A percentile compares a stretch with the other conserved stretches of the same genome.
phyloP scores from a whole-genome alignment of 2,329 filamentous ascomycete species.

The Ophiostoma sp. region DNA sequence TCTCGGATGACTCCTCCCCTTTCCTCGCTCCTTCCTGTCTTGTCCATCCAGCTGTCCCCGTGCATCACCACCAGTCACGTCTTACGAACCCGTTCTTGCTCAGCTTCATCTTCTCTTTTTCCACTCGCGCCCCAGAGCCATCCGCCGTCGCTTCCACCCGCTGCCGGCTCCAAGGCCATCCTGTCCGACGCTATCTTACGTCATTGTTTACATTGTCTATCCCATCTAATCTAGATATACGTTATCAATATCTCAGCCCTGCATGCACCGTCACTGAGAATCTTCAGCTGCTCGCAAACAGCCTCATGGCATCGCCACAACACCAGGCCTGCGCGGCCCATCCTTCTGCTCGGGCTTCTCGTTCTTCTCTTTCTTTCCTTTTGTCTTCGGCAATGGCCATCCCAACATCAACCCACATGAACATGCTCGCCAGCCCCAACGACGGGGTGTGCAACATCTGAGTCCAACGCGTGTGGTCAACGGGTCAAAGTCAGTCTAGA shows the following conservation, averaged over 20 bases:
- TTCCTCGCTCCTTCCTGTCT: neutral
- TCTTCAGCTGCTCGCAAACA: too few relatives aligned
- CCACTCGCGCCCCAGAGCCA: neutral
- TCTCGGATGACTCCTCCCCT: neutral
- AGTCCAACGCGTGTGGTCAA: constrained; percentile 24
- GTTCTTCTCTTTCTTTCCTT: neutral
- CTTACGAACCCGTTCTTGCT: neutral
- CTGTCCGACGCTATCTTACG: neutral
- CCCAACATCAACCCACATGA: constrained; percentile 15
- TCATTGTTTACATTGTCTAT: neutral
- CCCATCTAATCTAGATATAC: neutral
- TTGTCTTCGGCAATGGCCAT: constrained; percentile 8
- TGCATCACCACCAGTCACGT: neutral
- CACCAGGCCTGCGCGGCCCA: neutral
- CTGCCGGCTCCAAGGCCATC: too few relatives aligned
- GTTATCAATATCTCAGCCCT: neutral
- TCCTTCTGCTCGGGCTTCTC: neutral
- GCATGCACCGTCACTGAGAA: too few relatives aligned
- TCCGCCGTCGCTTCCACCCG: neutral
- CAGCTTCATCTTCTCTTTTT: neutral
- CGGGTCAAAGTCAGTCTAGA: constrained; percentile 20
- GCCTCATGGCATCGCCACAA: neutral
- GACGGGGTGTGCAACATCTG: constrained; percentile 44
- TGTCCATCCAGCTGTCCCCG: too few relatives aligned
- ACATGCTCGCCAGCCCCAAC: constrained; percentile 44